Evolutionary conservation across 805 yeast species (phyloP).

Genomic region (Suhomyces tanzawaensis): DNA sequence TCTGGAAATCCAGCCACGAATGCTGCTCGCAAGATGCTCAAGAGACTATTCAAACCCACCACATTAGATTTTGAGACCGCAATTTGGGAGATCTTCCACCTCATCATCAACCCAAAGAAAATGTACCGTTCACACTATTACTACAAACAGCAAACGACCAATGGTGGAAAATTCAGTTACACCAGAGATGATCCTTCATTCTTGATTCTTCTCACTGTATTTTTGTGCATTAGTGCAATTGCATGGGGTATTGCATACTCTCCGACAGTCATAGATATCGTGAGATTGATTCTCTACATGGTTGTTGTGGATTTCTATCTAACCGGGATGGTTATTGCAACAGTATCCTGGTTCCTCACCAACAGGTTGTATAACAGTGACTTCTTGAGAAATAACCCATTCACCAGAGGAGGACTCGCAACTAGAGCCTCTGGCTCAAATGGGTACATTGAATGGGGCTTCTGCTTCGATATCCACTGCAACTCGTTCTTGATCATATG

Average conservation of each 20-base stretch:
- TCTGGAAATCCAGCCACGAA: conserved; percentile 14
- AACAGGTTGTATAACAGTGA: conserved; percentile 56
- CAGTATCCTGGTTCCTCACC: conserved; percentile 70
- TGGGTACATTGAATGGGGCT: conserved; percentile 79
- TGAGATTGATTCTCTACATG: conserved; percentile 75
- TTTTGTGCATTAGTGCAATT: conserved; percentile 70
- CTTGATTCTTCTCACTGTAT: conserved; percentile 63
- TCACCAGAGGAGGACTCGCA: conserved; percentile 17
- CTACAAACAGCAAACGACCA: conserved; percentile 61
- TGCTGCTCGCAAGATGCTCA: conserved; percentile 27
- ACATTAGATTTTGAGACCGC: conserved; percentile 92
- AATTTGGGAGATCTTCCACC: conserved; percentile 80
- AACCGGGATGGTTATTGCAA: conserved; percentile 66
- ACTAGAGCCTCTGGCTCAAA: conserved; percentile 14
- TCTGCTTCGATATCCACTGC: conserved; percentile 92
- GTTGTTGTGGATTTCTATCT: conserved; percentile 78
- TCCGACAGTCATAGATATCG: conserved; percentile 56
- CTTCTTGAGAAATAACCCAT: conserved; percentile 10
- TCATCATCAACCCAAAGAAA: conserved; percentile 72
- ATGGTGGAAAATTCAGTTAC: conserved; percentile 58
- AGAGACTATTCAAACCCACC: conserved; percentile 58
- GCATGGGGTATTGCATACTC: conserved; percentile 90
- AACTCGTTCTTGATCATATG: conserved; percentile 82
- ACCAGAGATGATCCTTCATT: conserved; percentile 93
- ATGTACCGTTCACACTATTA: conserved; percentile 75